A percentile compares a stretch with the other conserved stretches of the same genome.
Evolutionary conservation across 371 early-diverging fungal genomes (phyloP).

Genomic region (Mortierella sp.): DNA sequence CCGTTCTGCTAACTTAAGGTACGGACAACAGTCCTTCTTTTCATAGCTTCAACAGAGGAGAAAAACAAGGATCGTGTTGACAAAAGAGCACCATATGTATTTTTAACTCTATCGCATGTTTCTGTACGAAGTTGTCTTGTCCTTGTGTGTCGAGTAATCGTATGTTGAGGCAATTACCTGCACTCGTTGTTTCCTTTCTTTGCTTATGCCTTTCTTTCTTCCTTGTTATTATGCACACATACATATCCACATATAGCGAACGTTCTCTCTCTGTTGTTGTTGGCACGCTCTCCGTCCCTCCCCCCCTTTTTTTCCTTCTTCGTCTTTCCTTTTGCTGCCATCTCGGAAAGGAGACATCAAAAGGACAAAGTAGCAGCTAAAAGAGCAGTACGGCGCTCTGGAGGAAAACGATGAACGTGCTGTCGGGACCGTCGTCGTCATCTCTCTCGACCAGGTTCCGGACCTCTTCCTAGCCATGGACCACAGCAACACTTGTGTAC

Average conservation of each 20-base stretch:
- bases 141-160: not conserved
- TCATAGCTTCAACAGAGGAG: not conserved
- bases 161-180: not conserved
- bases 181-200: not conserved
- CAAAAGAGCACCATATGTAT: not conserved
- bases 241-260: not conserved
- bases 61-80: not conserved
- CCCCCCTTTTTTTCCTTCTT: not conserved
- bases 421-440: constrained; percentile 13
- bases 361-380: not conserved
- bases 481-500: constrained; percentile 22
- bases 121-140: not conserved
- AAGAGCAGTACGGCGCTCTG: not conserved
- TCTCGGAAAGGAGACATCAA: not conserved
- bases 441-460: constrained; percentile 15
- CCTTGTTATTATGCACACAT: not conserved
- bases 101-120: not conserved
- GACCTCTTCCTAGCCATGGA: constrained; percentile 25
- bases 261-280: not conserved
- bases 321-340: not conserved
- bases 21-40: not conserved
- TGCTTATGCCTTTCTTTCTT: not conserved
- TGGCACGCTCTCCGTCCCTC: not conserved
- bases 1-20: not conserved
- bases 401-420: constrained; percentile 13